These are phyloP conservation scores for Boletus coccyginus DNA, from an alignment of 768 basidiomycete genomes.

Conservation along the genomic window DNA sequence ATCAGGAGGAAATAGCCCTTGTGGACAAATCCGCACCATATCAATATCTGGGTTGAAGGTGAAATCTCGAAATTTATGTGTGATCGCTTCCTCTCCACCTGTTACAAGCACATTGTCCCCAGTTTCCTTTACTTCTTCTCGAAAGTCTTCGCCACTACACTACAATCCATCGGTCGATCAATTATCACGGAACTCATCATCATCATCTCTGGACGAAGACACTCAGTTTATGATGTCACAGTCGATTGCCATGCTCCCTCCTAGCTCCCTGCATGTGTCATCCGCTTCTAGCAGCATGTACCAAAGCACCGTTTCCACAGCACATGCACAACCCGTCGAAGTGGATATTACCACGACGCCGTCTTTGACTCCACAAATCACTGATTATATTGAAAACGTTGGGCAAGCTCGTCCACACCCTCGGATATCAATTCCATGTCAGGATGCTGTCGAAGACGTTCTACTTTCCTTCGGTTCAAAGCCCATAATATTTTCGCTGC, in stretches of 20 bases:
- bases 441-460: constrained; percentile 36
- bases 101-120: constrained; percentile 27
- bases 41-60: constrained; percentile 56
- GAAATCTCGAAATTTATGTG: constrained; percentile 45
- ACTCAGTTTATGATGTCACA: constrained; percentile 70
- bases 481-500: constrained; percentile 56
- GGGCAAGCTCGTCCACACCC: constrained; percentile 3
- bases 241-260: constrained; percentile 63
- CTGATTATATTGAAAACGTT: neutral
- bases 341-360: neutral
- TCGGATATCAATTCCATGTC: constrained; percentile 5
- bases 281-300: constrained; percentile 71
- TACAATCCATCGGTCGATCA: neutral
- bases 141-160: constrained; percentile 6
- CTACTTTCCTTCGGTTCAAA: constrained; percentile 63
- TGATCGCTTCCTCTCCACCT: constrained; percentile 13
- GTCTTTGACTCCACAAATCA: neutral
- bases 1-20: constrained; percentile 9
- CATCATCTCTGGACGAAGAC: constrained; percentile 64
- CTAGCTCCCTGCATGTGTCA: constrained; percentile 41
- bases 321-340: constrained; percentile 1
- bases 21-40: constrained; percentile 45
- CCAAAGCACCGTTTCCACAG: constrained; percentile 62
- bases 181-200: constrained; percentile 50
- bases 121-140: constrained; percentile 20